Percentiles rank a stretch among this genome's conserved stretches.
phyloP scores from a whole-genome alignment of 257 asterid genomes.

The Cynanchum wilfordii region DNA sequence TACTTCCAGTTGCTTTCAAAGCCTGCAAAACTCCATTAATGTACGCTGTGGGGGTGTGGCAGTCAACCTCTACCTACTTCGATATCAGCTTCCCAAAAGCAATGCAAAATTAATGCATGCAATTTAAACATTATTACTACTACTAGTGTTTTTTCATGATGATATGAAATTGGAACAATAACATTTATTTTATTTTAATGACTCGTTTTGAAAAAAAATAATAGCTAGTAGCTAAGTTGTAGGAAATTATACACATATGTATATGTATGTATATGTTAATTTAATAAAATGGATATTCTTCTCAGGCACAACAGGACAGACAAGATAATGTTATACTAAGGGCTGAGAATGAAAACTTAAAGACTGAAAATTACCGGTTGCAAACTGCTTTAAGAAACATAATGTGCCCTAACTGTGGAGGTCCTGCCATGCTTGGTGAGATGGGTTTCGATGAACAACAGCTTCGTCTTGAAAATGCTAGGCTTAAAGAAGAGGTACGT shows the following conservation, averaged over 20 bases:
- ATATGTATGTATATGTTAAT: too few species aligned
- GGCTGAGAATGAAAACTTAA: constrained; percentile 76
- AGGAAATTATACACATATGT: too few species aligned
- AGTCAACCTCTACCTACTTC: constrained; percentile 59
- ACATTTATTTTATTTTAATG: too few species aligned
- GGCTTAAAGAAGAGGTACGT: constrained; percentile 86
- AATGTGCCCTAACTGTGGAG: constrained; percentile 90
- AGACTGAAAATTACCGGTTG: constrained; percentile 70
- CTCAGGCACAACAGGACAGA: constrained; percentile 92
- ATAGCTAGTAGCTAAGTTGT: too few species aligned
- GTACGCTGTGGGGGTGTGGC: constrained; percentile 39
- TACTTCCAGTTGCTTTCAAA: constrained; percentile 50
- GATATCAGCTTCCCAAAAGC: constrained; percentile 28
- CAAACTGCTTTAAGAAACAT: constrained; percentile 71
- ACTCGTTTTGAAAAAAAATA: too few species aligned
- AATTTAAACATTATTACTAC: constrained; percentile 24
- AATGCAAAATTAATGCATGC: constrained; percentile 50
- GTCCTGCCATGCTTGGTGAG: constrained; percentile 83
- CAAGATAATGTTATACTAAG: constrained; percentile 64
- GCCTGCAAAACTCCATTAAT: constrained; percentile 48
- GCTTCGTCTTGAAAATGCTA: constrained; percentile 80
- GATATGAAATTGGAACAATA: not conserved
- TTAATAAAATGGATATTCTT: not conserved
- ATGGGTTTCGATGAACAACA: constrained; percentile 87
- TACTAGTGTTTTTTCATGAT: not conserved